A percentile compares a stretch with the other conserved stretches of the same genome.
These are phyloP conservation scores for Sclerotiophoma versabilis DNA, from an alignment of 2,329 filamentous ascomycete species.

Conservation along the genomic window DNA sequence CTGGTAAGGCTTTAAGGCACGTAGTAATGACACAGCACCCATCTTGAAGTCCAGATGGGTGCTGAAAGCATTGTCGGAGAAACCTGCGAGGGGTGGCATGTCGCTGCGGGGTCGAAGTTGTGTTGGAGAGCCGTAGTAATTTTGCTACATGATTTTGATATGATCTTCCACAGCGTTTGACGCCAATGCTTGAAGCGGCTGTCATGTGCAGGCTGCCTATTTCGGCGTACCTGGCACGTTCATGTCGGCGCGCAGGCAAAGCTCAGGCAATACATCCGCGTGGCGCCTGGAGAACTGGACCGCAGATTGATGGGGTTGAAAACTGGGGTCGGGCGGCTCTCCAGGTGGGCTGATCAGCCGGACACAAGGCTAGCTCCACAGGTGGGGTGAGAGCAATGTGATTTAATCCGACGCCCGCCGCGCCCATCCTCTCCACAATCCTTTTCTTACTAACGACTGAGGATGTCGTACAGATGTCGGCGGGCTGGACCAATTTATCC, in stretches of 20 bases:
- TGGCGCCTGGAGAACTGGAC: background rate
- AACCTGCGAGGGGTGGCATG: constrained; percentile 40
- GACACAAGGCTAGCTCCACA: constrained; percentile 28
- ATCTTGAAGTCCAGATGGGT: constrained; percentile 34
- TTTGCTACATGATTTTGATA: background rate
- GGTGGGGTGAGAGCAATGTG: constrained; percentile 27
- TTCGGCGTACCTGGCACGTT: background rate
- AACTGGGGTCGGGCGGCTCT: constrained; percentile 9
- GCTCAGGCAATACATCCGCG: constrained; percentile 14
- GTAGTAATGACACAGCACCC: constrained; percentile 34
- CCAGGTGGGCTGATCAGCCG: constrained; percentile 26
- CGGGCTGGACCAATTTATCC: constrained; percentile 45
- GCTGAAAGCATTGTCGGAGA: constrained; percentile 39
- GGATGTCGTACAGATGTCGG: constrained; percentile 40
- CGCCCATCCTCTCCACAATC: constrained; percentile 29
- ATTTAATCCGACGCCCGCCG: constrained; percentile 38
- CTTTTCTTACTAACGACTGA: constrained; percentile 24
- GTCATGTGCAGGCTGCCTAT: background rate
- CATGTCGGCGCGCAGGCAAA: background rate
- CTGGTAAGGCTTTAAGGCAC: constrained; percentile 38
- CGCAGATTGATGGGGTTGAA: constrained; percentile 3
- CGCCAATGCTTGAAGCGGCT: background rate
- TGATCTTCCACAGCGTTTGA: no score
- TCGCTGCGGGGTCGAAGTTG: background rate
- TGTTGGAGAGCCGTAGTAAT: background rate